Base-by-base conservation (phyloP, 2,329 filamentous ascomycete species). In the Cordyceps tenuipes region DNA sequence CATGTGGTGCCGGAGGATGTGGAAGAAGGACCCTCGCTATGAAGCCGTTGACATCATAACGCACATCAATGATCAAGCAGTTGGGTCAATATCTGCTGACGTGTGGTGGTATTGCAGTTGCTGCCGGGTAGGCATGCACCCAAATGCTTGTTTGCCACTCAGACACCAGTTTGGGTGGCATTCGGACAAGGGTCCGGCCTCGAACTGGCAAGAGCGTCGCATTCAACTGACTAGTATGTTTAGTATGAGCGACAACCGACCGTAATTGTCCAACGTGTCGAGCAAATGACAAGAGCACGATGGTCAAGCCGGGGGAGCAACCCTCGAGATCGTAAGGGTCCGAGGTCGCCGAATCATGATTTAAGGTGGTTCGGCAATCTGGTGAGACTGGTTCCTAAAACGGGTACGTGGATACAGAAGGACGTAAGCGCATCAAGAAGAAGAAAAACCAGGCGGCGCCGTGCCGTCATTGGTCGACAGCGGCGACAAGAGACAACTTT, bases 1-100 rank as follows among this genome's bases (percentile, higher is more conserved):
- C 48, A 48, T 41, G n/a, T n/a, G n/a, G 15, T 34, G 9, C 9
- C 19, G 48, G 23, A 10, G 34, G 10, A 13, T 36, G 57, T 41
- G 56, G 56, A 51, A 48, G 17, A 47, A 29, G 5, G 39, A 52
- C 23, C 41, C 48, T 19, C 43, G 23, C 31, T 15, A 9, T 26
- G 36, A 50, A 51, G 57, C 57, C 57, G n/a, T 59, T 59, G 57
- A 59, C 57, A 59, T 59, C 57, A 59, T 59, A 15, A 15, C 21
- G 23, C 41, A 46, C n/a, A 26, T 57, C 47, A 8, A 31, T 26
- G 26, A 52, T 34, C 34, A 36, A 7, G 1, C 43, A 31, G 26
- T 21, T 29, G 31, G 31, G 21, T 7, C 15, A 57, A 39, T 12
- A 17, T 43, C 43, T 26, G 15, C 21, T 48, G 19, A 34, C 29